Conservation (phyloP, 129 eudicot genomes). For the Mikania micrantha region DNA sequence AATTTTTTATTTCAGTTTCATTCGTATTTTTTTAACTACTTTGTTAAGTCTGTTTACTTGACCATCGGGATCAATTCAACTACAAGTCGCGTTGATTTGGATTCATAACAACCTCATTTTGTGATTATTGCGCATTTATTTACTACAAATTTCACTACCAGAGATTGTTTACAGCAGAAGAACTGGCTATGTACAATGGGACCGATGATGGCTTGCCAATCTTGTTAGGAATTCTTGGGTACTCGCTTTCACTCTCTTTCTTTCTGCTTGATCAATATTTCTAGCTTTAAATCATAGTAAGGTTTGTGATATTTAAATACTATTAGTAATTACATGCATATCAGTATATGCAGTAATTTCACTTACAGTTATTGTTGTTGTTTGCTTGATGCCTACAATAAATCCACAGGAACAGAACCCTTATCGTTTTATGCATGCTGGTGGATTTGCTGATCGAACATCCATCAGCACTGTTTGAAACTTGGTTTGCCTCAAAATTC, state of each 20-base stretch:
- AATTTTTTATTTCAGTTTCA: not conserved
- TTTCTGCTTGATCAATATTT: not conserved
- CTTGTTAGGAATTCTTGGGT: conserved; percentile 81
- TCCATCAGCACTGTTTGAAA: not conserved
- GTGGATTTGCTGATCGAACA: not conserved
- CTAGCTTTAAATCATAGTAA: not conserved
- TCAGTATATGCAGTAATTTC: not conserved
- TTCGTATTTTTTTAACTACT: not conserved
- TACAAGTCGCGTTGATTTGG: not conserved
- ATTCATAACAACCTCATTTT: not conserved
- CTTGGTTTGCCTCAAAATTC: not conserved
- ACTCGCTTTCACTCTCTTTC: conserved; percentile 8
- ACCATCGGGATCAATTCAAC: not conserved
- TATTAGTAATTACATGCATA: not conserved
- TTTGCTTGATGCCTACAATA: not conserved
- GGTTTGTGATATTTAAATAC: not conserved
- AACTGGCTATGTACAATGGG: conserved; percentile 74
- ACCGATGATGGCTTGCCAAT: conserved; percentile 63
- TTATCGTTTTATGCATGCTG: not conserved
- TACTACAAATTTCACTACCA: conserved; percentile 16
- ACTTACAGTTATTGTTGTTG: not conserved
- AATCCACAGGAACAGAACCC: not conserved
- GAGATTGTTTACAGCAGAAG: conserved; percentile 61
- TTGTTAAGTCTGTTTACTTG: not conserved
- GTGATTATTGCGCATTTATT: not conserved